Percentiles rank a stretch among this genome's conserved stretches.
Conservation (phyloP, 108 stramenopile genomes). For the Fragilariopsis cylindrus region DNA sequence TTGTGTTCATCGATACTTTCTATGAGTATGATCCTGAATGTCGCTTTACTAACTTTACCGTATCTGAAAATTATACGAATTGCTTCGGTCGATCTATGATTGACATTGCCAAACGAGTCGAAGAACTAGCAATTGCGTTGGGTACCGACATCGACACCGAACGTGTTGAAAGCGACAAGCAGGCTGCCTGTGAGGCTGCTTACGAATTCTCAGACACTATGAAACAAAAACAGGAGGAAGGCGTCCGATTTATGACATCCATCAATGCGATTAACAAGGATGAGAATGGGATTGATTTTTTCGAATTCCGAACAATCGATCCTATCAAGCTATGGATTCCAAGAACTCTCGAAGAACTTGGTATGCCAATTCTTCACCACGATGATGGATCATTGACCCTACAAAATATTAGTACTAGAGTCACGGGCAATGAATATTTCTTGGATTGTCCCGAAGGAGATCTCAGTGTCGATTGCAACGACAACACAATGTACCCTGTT, state of each 20-base stretch:
- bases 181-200: constrained; percentile 15
- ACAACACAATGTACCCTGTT: constrained; percentile 12
- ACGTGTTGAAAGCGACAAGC: neutral
- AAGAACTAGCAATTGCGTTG: neutral
- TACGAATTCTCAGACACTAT: neutral
- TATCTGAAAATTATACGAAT: neutral
- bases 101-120: constrained; percentile 10
- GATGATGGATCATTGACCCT: too few species aligned
- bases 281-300: neutral
- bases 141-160: neutral
- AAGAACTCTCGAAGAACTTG: constrained; percentile 14
- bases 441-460: neutral
- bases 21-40: constrained; percentile 8
- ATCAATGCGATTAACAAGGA: neutral
- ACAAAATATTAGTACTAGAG: too few species aligned
- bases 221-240: constrained; percentile 5
- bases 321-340: constrained; percentile 13
- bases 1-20: constrained; percentile 17
- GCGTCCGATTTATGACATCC: neutral
- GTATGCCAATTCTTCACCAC: constrained; percentile 17
- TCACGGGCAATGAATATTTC: neutral
- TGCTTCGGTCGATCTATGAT: constrained; percentile 16
- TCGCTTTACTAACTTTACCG: constrained; percentile 2
- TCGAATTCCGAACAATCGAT: neutral
- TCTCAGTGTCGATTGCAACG: constrained; percentile 4